A percentile compares a stretch with the other conserved stretches of the same genome.
phyloP scores from a whole-genome alignment of 352 stramenopile genomes.

The Phytophthora cactorum region DNA sequence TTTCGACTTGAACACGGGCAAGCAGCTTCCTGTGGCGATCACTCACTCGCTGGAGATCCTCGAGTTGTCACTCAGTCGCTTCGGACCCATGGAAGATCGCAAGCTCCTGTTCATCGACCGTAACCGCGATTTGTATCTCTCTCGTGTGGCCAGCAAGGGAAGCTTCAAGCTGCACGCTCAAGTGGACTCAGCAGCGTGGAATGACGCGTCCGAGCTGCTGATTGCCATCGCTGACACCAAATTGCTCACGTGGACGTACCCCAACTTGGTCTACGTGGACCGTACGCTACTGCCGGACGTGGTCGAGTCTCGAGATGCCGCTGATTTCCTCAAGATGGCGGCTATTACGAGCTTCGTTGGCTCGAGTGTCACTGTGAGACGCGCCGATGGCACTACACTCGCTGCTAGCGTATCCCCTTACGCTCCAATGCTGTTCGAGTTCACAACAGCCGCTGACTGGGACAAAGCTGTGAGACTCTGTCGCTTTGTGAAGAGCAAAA shows the following conservation, averaged over 20 bases:
- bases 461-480: slow-evolving; percentile 93
- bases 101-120: slow-evolving; percentile 91
- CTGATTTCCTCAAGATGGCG: slow-evolving; percentile 87
- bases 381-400: slow-evolving; percentile 88
- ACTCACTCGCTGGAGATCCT: slow-evolving; percentile 80
- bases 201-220: slow-evolving; percentile 89
- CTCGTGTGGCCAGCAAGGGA: slow-evolving; percentile 60
- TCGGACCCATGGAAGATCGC: slow-evolving; percentile 71
- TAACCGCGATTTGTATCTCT: slow-evolving; percentile 88
- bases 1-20: slow-evolving; percentile 90
- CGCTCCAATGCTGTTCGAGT: slow-evolving; percentile 88
- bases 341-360: slow-evolving; percentile 90
- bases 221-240: slow-evolving; percentile 90
- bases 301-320: slow-evolving; percentile 74
- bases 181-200: slow-evolving; percentile 91
- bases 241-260: slow-evolving; percentile 92
- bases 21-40: slow-evolving; percentile 66
- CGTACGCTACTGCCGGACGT: slow-evolving; percentile 88
- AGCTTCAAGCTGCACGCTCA: slow-evolving; percentile 90
- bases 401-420: slow-evolving; percentile 83
- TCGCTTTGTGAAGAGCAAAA: slow-evolving; percentile 90
- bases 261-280: slow-evolving; percentile 92
- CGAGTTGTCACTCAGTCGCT: slow-evolving; percentile 87
- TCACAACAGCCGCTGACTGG: slow-evolving; percentile 82
- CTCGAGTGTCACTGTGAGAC: slow-evolving; percentile 82